Evolutionary conservation across 1,284 basidiomycete species (phyloP).

Genomic region (Microbotryomycetes sp.): DNA sequence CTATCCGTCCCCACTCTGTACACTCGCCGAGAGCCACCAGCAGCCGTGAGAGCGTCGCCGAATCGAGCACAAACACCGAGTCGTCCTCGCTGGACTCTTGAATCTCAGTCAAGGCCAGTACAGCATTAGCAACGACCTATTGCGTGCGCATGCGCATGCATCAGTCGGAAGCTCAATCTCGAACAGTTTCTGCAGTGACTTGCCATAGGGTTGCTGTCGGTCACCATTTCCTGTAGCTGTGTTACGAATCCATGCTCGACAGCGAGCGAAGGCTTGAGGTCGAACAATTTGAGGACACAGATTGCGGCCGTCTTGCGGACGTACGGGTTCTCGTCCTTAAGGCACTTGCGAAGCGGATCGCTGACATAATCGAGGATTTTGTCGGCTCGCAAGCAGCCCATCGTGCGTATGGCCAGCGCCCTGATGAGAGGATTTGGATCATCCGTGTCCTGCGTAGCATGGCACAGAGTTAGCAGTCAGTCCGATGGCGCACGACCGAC

Average conservation of each 20-base stretch:
- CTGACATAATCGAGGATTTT: constrained; percentile 99
- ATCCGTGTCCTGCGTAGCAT: constrained; percentile 66
- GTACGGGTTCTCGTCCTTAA: constrained; percentile 93
- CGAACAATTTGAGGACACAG: constrained; percentile 91
- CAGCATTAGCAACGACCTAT: constrained; percentile 91
- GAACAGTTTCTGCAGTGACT: constrained; percentile 6
- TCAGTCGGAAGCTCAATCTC: background rate
- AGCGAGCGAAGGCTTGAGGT: constrained; percentile 89
- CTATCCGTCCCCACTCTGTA: constrained; percentile 96
- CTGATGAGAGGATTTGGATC: constrained; percentile 94
- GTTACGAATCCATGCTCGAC: constrained; percentile 92
- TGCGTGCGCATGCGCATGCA: background rate
- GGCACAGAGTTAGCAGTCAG: background rate
- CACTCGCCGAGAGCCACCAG: constrained; percentile 95
- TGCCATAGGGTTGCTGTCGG: constrained; percentile 96
- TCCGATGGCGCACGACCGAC: background rate
- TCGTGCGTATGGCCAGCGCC: constrained; percentile 92
- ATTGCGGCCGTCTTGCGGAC: constrained; percentile 95
- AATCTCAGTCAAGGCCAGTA: constrained; percentile 89
- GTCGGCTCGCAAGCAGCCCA: constrained; percentile 93
- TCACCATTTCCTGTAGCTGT: constrained; percentile 79
- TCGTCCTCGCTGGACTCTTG: constrained; percentile 49
- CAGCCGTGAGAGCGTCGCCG: constrained; percentile 74
- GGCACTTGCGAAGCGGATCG: constrained; percentile 81
- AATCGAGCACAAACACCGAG: constrained; percentile 73